Evolutionary conservation across 805 yeast species (phyloP), one percentile per base, ranked within the genome.

Genomic region (Candida stauntonica): DNA sequence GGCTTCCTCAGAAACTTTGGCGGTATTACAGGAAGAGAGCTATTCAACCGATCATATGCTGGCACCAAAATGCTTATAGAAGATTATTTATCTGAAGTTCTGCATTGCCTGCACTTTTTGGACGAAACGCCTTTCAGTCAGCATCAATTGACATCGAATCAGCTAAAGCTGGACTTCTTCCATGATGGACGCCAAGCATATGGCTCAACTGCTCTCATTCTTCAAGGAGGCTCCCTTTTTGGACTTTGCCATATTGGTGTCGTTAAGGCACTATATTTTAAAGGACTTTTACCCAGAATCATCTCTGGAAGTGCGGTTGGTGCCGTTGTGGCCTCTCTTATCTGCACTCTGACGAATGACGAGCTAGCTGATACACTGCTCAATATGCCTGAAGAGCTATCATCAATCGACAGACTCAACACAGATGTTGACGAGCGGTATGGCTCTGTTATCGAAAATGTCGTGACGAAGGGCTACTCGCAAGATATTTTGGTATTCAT

Each of bases 181-280:
- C 93, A 79, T 57, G 96, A 81, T 63, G 86, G 86, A 14, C 75
- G 86, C 51, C 88, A 87, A 57, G 80, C 95, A 0, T 76, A 84
- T 58, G 99, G 99, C 0, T 76, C 86, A 33, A 87, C 98, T 0
- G 97, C 97, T 0, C 67, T 93, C 40, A 76, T 91, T 27, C 66
- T 93, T 18, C 97, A 93, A 61, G 99, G 99, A 20, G 98, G 99
- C 2, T 84, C 97, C 0, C 64, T 93, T 17, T 93, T 91, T 64
- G 98, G 99, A 0, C 65, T 93, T 45, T 89, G 95, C 52, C 99
- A 93, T 60, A 57, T 93, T 26, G 99, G 99, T 2, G 96, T 89
- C 1, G 85, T 91, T 7, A 82, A 83, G 46, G 91, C 93, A 0
- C 66, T 93, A n/a, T 75, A 81, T 44, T 72, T 73, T 47, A 79